Evolutionary conservation across 495 filamentous ascomycete genomes (phyloP), one percentile per base, ranked within the genome.

Genomic region (Hyaloscypha finlandica): DNA sequence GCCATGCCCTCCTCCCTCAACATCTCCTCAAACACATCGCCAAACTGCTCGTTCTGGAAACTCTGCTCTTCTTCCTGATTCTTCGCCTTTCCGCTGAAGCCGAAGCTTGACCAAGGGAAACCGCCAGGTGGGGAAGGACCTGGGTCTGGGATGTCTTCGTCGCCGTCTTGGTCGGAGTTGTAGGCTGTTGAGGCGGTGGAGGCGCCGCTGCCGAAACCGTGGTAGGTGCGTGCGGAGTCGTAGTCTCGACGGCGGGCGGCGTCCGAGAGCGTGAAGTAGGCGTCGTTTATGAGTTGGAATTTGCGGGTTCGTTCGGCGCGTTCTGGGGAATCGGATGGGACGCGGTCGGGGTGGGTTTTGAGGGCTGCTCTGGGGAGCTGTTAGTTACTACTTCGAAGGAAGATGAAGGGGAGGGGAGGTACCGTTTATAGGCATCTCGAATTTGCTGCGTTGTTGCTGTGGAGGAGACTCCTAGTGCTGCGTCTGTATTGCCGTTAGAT

Each of bases 241-340:
- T 98, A 99, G 63, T 97, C 92, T 42, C 87, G 85, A n/a, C 95
- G 89, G 2, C 96, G 87, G 8, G 78, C 70, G 4, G 88, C 73
- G 74, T 99, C 93, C 0, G 90, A 93, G 51, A 99, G 90, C 29
- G 93, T 96, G 76, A 93, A 99, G 83, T 99, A 99, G 72, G 95
- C 95, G 77, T 98, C 95, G 81, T 97, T 99, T 73, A 99, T 91
- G 66, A 92, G 86, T 77, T 99, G 95, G 81, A 99, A 99, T 76
- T 90, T 90, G 70, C 89, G 88, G 8, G 95, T 99, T 68, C 94
- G 89, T 3, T 82, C 78, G n/a, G 86, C 73, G 62, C 94, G 90
- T 70, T 97, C 93, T 61, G 94, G 91, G 29, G 92, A 92, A 77
- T 93, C 89, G 71, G 85, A 79, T 51, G 94, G 85, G 61, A 98